Conservation (phyloP, 805 yeast genomes). For the Teunomyces tritomae region DNA sequence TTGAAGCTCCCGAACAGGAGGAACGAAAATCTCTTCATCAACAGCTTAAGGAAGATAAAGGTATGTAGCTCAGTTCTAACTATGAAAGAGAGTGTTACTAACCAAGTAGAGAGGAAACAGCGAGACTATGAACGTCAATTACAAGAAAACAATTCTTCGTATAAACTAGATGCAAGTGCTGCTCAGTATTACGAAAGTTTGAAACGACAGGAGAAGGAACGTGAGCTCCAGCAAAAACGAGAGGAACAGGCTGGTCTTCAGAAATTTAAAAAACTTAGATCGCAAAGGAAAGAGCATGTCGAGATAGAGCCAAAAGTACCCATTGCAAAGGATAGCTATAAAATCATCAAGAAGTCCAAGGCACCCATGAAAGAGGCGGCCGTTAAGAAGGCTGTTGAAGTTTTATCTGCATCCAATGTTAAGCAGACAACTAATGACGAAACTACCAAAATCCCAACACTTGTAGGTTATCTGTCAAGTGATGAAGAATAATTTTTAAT, state of each 20-base stretch:
- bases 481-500: neutral
- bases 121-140: slow-evolving; percentile 28
- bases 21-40: slow-evolving; percentile 41
- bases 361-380: neutral
- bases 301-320: neutral
- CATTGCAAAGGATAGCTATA: neutral
- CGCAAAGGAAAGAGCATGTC: neutral
- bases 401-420: neutral
- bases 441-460: neutral
- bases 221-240: slow-evolving; percentile 17
- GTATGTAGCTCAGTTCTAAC: slow-evolving; percentile 19
- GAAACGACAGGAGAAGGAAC: slow-evolving; percentile 15
- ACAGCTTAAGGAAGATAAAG: slow-evolving; percentile 40
- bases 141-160: slow-evolving; percentile 36
- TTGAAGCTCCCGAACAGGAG: slow-evolving; percentile 13
- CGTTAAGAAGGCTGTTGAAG: neutral
- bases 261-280: slow-evolving; percentile 9
- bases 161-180: slow-evolving; percentile 38
- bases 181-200: slow-evolving; percentile 32
- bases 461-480: slow-evolving; percentile 1
- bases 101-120: slow-evolving; percentile 28
- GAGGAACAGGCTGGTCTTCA: slow-evolving; percentile 20
- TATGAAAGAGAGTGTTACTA: slow-evolving; percentile 9
- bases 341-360: neutral
- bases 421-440: neutral